Conservation (phyloP, 176 grass and related monocot species). For the Oryza australiensis region DNA sequence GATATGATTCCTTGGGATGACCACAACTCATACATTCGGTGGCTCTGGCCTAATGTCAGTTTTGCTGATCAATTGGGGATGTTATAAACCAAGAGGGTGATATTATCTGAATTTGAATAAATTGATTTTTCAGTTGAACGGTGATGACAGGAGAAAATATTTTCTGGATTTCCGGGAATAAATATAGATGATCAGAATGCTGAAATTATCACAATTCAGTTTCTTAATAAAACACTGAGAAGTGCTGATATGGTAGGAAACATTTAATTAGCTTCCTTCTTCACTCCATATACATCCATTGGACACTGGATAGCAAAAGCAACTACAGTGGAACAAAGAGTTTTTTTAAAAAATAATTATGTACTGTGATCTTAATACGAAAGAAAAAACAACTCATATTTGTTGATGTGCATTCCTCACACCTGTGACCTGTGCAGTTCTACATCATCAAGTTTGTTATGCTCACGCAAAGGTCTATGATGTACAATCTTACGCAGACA, state of each 20-base stretch:
- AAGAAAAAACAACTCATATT: background rate
- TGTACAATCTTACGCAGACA: background rate
- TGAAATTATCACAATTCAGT: background rate
- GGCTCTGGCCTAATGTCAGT: background rate
- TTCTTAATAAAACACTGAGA: background rate
- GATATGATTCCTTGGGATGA: conserved; percentile 36
- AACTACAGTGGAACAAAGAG: background rate
- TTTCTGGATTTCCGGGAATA: background rate
- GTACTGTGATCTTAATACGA: background rate
- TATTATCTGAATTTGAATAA: conserved; percentile 9
- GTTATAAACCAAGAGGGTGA: background rate
- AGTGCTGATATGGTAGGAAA: too few relatives aligned
- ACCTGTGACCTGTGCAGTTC: background rate
- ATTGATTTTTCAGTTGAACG: background rate
- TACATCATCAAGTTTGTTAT: background rate
- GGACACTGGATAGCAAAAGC: background rate
- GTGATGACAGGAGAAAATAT: background rate
- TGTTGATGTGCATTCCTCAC: background rate
- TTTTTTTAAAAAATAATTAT: too few relatives aligned
- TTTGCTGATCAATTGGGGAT: background rate
- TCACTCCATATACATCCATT: background rate
- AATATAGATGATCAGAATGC: background rate
- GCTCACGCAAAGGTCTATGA: background rate
- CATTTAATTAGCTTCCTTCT: too few relatives aligned
- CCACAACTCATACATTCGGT: background rate